phyloP scores from a whole-genome alignment of 2,329 filamentous ascomycete species.

The Aspergillus tanneri region DNA sequence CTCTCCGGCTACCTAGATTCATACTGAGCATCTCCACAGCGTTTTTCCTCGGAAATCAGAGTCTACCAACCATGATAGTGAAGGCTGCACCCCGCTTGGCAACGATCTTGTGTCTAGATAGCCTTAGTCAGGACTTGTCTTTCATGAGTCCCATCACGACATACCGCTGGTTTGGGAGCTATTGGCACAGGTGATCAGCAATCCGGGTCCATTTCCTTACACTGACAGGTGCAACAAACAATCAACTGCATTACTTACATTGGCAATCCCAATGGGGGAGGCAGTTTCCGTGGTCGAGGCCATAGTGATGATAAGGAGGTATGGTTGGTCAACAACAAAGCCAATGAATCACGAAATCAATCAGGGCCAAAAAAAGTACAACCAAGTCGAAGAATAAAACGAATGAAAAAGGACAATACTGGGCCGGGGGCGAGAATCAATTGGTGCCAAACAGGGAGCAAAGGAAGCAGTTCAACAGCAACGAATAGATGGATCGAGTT shows the following conservation, averaged over 20 bases:
- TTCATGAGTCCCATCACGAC: constrained; percentile 35
- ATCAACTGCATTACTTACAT: constrained; percentile 57
- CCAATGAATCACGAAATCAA: no score
- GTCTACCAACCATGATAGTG: constrained; percentile 85
- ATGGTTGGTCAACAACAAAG: constrained; percentile 15
- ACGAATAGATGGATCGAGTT: neutral
- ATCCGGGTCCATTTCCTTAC: no score
- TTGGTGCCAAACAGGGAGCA: neutral
- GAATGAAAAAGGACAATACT: constrained; percentile 3
- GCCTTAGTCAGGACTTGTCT: constrained; percentile 24
- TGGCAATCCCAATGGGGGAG: constrained; percentile 71
- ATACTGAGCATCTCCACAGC: constrained; percentile 24
- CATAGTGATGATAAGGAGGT: constrained; percentile 53
- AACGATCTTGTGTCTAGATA: constrained; percentile 66
- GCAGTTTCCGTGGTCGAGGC: constrained; percentile 58
- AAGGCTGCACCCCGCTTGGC: constrained; percentile 91
- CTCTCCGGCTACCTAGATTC: constrained; percentile 84
- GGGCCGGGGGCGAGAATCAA: neutral
- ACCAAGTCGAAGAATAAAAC: constrained; percentile 20
- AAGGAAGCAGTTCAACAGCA: neutral
- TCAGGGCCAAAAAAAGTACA: no score
- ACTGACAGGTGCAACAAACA: no score
- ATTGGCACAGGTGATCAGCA: constrained; percentile 15
- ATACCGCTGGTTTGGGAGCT: constrained; percentile 70
- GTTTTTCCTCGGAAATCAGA: neutral